A percentile compares a stretch with the other conserved stretches of the same genome.
These are phyloP conservation scores for Guadua angustifolia DNA, from an alignment of 176 grass and related monocot species.

Conservation along the genomic window DNA sequence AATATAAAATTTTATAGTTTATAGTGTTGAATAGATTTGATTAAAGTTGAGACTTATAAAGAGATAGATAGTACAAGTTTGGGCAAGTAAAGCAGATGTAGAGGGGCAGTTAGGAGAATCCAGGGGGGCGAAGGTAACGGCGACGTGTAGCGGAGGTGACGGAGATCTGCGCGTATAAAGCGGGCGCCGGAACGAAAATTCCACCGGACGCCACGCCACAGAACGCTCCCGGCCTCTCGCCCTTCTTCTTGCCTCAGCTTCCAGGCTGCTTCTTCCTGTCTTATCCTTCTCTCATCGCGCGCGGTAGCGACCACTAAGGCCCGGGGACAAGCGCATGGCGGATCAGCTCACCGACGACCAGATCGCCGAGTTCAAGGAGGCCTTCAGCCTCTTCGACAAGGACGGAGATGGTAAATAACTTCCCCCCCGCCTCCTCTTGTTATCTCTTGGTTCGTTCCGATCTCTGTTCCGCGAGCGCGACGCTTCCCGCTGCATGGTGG, in stretches of 20 bases:
- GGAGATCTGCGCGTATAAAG: conserved; percentile 48
- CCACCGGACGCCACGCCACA: conserved; percentile 44
- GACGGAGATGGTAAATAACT: conserved; percentile 71
- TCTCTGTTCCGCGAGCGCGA: neutral
- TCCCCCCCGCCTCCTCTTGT: neutral
- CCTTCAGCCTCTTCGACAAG: conserved; percentile 94
- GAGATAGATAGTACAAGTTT: no score
- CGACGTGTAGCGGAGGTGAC: no score
- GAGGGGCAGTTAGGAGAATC: conserved; percentile 44
- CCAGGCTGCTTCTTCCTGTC: neutral
- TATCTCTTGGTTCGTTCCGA: neutral
- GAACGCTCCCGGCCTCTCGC: conserved; percentile 33
- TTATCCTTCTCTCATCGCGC: neutral
- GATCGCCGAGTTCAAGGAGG: conserved; percentile 96
- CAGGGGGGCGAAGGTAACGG: neutral
- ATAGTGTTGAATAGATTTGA: no score
- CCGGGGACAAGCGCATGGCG: conserved; percentile 50
- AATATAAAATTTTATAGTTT: no score
- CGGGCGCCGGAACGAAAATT: conserved; percentile 33
- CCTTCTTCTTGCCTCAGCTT: neutral
- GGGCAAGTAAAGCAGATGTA: neutral
- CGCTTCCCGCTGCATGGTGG: neutral
- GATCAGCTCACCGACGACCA: conserved; percentile 93
- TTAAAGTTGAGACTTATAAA: no score
- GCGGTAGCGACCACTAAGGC: neutral